Percentiles rank a stretch among this genome's conserved stretches.
phyloP scores from a whole-genome alignment of 495 filamentous ascomycete genomes.

The Emericellopsis terricola region DNA sequence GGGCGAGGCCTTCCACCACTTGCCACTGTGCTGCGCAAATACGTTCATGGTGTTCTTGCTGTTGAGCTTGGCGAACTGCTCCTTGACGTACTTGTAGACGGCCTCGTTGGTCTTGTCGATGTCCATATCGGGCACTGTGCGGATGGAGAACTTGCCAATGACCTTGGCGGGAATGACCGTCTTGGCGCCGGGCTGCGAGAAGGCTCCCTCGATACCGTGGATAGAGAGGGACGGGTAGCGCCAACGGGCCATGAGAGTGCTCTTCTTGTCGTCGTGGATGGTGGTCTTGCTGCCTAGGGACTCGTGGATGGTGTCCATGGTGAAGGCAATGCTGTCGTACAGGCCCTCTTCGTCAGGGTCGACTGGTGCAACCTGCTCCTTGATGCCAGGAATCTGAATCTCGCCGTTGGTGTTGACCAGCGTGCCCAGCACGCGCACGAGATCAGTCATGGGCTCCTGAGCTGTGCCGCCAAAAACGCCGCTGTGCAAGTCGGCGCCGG shows the following conservation, averaged over 20 bases:
- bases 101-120: constrained; percentile 68
- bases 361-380: constrained; percentile 77
- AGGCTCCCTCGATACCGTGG: constrained; percentile 91
- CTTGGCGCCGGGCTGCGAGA: constrained; percentile 85
- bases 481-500: constrained; percentile 84
- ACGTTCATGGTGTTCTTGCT: constrained; percentile 84
- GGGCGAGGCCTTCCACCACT: constrained; percentile 95
- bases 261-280: constrained; percentile 70
- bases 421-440: constrained; percentile 60
- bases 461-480: constrained; percentile 93
- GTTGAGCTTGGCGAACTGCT: constrained; percentile 61
- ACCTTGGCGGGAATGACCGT: constrained; percentile 98
- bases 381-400: constrained; percentile 76
- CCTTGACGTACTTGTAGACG: constrained; percentile 63
- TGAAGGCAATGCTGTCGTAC: constrained; percentile 76
- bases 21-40: constrained; percentile 68
- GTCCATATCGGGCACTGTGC: constrained; percentile 96
- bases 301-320: constrained; percentile 87
- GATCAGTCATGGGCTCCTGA: constrained; percentile 95
- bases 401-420: constrained; percentile 80
- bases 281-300: constrained; percentile 73
- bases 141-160: constrained; percentile 92
- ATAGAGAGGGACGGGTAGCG: constrained; percentile 86
- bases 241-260: constrained; percentile 89
- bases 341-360: constrained; percentile 71